Percentiles rank a stretch among this genome's conserved stretches.
These are phyloP conservation scores for Sequoiadendron giganteum DNA, from an alignment of 75 land plant genomes.

Conservation along the genomic window DNA sequence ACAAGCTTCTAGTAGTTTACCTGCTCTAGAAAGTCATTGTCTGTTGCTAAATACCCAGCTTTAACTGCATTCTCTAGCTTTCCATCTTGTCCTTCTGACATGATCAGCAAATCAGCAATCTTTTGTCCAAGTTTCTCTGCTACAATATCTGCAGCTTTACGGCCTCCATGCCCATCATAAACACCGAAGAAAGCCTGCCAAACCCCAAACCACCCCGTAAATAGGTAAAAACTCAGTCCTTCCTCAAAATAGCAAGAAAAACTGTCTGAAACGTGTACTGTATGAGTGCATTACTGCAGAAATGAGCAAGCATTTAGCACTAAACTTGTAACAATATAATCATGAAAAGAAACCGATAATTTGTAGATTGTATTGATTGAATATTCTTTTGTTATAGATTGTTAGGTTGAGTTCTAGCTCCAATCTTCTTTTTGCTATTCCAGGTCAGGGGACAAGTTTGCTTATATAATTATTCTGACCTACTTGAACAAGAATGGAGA, in stretches of 20 bases:
- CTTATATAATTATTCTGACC: not conserved
- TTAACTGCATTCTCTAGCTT: conserved; percentile 32
- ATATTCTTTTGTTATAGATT: too few relatives aligned
- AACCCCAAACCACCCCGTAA: conserved; percentile 3
- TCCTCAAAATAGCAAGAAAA: not conserved
- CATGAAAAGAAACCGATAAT: too few relatives aligned
- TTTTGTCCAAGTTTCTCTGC: conserved; percentile 51
- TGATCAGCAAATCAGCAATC: conserved; percentile 25
- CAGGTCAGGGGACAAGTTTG: not conserved
- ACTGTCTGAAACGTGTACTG: not conserved
- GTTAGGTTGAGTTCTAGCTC: not conserved
- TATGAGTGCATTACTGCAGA: not conserved
- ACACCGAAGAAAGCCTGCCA: conserved; percentile 66
- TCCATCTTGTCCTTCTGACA: conserved; percentile 5
- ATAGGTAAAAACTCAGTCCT: not conserved
- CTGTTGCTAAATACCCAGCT: conserved; percentile 51
- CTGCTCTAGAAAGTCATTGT: conserved; percentile 48
- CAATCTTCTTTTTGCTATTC: not conserved
- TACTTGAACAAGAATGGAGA: not conserved
- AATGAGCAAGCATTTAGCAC: not conserved
- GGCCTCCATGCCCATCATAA: conserved; percentile 82
- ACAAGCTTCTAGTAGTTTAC: conserved; percentile 19
- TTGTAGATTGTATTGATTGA: too few relatives aligned
- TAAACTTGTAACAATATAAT: not conserved
- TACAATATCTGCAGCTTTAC: conserved; percentile 45